phyloP scores from a whole-genome alignment of 1,139 yeast genomes.

The Keqinozyma sinolaborantium region DNA sequence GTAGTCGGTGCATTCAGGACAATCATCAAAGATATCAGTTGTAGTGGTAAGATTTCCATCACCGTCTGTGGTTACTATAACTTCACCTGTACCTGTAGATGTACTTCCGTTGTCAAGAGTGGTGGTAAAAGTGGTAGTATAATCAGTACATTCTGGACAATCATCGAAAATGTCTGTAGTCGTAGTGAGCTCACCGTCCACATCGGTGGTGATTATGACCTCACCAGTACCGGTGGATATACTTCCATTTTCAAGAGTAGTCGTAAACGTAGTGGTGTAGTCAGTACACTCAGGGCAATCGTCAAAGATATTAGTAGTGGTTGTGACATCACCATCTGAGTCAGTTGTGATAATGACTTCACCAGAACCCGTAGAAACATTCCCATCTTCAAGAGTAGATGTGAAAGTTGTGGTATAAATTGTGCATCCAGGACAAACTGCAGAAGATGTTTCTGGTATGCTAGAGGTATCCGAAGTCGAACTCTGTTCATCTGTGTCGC shows the following conservation, averaged over 20 bases:
- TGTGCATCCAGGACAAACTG: conserved; percentile 6
- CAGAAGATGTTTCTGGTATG: no score
- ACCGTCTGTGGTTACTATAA: conserved; percentile 8
- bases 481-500: no score
- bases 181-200: no score
- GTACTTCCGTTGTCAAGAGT: conserved; percentile 13
- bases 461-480: no score
- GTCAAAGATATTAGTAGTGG: conserved; percentile 2
- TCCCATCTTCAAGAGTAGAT: conserved; percentile 3
- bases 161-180: no score
- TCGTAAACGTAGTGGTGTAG: no score
- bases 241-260: conserved; percentile 12
- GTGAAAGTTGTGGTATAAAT: conserved; percentile 4
- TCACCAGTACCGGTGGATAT: conserved; percentile 9
- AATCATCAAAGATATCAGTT: conserved; percentile 4
- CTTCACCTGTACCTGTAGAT: conserved; percentile 12
- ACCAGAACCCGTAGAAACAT: conserved; percentile 4
- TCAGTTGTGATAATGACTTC: conserved; percentile 5
- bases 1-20: no score
- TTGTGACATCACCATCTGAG: no score
- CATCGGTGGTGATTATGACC: conserved; percentile 8
- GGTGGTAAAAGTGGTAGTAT: no score
- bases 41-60: conserved; percentile 5
- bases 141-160: no score
- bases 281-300: no score